Evolutionary conservation across 345 rosid species (phyloP), one percentile per base, ranked within the genome.

Genomic region (Luvunga scandens): DNA sequence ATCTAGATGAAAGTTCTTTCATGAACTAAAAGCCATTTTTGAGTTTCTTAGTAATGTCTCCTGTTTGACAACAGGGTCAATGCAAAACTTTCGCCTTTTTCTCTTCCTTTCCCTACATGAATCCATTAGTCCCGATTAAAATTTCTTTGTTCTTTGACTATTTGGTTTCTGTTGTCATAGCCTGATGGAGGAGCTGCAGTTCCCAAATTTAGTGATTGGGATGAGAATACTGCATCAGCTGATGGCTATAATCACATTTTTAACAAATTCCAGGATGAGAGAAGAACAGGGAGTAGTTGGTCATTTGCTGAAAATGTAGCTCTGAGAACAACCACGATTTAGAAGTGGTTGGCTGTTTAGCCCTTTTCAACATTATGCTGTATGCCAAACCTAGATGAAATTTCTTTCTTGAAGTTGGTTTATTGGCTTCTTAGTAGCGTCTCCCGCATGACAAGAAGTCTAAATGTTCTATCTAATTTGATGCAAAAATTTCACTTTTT

Each of bases 121-220:
- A n/a, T 42, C 72, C 18, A 1, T 25, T 16, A 45, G 34, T 21
- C 55, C 25, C 13, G 4, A 68, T 69, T 19, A n/a, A 21, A 19
- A 2, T 12, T 19, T 38, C 22, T 60, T 30, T 77, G 24, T 66
- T 80, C 42, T 66, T 76, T 76, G 74, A 79, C 31, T 19, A 4
- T 67, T 25, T 61, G 71, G 21, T 66, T 79, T 36, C 62, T 76
- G 64, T 28, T 83, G 50, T 31, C 33, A 42, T 78, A 92, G 96
- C 90, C 91, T 16, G 96, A 90, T 1, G 80, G 77, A 78, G 91
- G 92, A 36, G 89, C 97, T 31, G 95, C 92, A 73, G 95, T 95
- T 73, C 95, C 98, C 3, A 93, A 87, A 76, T 93, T 95, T 33
- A 98, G 98, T 0, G 98, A 89, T 3, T 95, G 98, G 98, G 93